Conservation (phyloP, 495 filamentous ascomycete genomes). For the Tuber melanosporum region DNA sequence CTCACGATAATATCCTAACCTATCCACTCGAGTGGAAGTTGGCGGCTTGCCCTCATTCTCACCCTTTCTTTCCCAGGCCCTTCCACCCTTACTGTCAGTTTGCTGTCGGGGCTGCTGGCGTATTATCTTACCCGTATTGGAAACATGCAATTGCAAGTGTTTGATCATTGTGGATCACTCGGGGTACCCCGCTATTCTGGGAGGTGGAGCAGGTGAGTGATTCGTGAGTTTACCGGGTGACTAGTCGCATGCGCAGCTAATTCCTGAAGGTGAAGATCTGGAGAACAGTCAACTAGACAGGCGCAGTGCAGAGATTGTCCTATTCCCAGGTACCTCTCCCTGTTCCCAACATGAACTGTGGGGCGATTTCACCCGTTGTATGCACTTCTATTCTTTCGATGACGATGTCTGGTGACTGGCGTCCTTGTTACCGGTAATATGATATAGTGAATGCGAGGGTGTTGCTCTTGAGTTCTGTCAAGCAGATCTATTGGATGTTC, state of each 20-base stretch:
- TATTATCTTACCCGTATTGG: neutral
- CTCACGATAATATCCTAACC: neutral
- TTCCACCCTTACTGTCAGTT: neutral
- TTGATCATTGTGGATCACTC: neutral
- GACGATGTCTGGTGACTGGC: neutral
- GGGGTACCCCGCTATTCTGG: neutral
- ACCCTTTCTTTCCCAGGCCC: neutral
- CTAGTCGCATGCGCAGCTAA: neutral
- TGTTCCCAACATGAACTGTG: neutral
- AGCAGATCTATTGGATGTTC: neutral
- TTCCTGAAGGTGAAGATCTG: neutral
- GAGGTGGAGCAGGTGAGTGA: neutral
- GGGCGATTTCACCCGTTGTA: neutral
- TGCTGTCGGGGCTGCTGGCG: neutral
- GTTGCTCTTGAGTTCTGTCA: neutral
- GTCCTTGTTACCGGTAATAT: neutral
- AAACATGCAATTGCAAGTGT: neutral
- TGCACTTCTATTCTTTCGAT: neutral
- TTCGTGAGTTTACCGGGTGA: neutral
- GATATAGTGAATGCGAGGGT: neutral
- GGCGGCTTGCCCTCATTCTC: neutral
- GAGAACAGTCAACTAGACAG: neutral
- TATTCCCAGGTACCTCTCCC: neutral
- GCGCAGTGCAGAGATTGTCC: neutral
- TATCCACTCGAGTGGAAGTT: neutral